A percentile compares a stretch with the other conserved stretches of the same genome.
phyloP scores from a whole-genome alignment of 352 stramenopile species.

The Thalassiosira exigua region DNA sequence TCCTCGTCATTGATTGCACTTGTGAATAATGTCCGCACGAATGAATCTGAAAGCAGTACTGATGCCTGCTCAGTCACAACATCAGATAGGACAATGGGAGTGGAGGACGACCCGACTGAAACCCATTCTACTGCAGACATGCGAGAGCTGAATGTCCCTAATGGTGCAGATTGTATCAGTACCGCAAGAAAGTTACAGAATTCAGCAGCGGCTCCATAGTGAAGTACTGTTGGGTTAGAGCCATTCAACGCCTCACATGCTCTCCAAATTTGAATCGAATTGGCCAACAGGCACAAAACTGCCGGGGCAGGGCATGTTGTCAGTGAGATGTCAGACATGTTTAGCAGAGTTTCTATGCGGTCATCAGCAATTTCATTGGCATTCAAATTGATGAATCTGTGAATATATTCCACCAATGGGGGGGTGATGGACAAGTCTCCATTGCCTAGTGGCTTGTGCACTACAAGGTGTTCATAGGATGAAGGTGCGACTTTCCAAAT shows the following conservation, averaged over 20 bases:
- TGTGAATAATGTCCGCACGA: slow-evolving; percentile 71
- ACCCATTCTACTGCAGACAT: slow-evolving; percentile 81
- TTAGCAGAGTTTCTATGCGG: slow-evolving; percentile 52
- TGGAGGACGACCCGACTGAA: slow-evolving; percentile 65
- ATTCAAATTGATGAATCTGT: slow-evolving; percentile 49
- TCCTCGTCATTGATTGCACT: slow-evolving; percentile 63
- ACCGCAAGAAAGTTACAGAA: slow-evolving; percentile 75
- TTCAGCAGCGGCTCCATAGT: slow-evolving; percentile 51
- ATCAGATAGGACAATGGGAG: slow-evolving; percentile 66
- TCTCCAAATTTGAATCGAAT: slow-evolving; percentile 69
- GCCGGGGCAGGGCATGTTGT: slow-evolving; percentile 68
- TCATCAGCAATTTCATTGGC: slow-evolving; percentile 47
- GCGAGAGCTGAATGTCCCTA: slow-evolving; percentile 71
- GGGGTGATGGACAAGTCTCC: slow-evolving; percentile 37
- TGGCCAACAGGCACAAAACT: slow-evolving; percentile 75
- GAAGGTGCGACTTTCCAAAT: slow-evolving; percentile 68
- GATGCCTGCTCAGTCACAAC: slow-evolving; percentile 77
- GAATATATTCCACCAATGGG: slow-evolving; percentile 49
- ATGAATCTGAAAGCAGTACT: slow-evolving; percentile 65
- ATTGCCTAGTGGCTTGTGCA: background rate
- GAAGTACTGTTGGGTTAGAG: slow-evolving; percentile 37
- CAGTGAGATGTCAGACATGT: slow-evolving; percentile 66
- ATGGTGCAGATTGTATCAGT: slow-evolving; percentile 70
- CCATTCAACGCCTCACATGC: slow-evolving; percentile 64
- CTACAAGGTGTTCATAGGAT: slow-evolving; percentile 27